Conservation (phyloP, 129 eudicot genomes). For the Daucus carota region DNA sequence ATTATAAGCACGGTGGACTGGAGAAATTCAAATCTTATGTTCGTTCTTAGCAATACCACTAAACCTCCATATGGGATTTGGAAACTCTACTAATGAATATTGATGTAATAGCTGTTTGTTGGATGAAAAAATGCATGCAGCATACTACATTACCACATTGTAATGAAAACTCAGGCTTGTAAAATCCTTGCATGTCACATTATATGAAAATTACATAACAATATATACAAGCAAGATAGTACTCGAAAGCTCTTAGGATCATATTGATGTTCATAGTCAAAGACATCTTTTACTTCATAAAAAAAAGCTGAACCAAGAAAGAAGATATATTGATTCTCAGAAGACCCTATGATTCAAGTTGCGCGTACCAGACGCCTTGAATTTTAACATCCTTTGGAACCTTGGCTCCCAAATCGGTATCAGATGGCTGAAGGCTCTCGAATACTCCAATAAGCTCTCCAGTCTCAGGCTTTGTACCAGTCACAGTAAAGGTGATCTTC, state of each 20-base stretch:
- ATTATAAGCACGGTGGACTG: too few species aligned
- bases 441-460: conserved; percentile 93
- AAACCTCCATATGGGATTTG: too few species aligned
- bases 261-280: conserved; percentile 14
- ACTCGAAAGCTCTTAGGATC: conserved; percentile 19
- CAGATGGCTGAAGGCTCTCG: conserved; percentile 91
- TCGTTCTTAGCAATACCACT: too few species aligned
- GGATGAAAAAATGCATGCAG: neutral
- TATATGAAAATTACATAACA: conserved; percentile 14
- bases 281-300: conserved; percentile 24
- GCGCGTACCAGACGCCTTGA: conserved; percentile 92
- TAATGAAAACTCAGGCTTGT: neutral
- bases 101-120: neutral
- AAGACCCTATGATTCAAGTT: conserved; percentile 42
- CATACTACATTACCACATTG: neutral
- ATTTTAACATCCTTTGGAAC: conserved; percentile 88
- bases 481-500: conserved; percentile 68
- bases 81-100: neutral
- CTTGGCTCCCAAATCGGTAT: conserved; percentile 90
- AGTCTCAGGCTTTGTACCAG: conserved; percentile 70
- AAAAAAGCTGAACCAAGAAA: conserved; percentile 33
- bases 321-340: conserved; percentile 18
- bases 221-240: conserved; percentile 34
- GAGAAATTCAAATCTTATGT: too few species aligned
- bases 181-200: conserved; percentile 11